A percentile compares a stretch with the other conserved stretches of the same genome.
phyloP scores from a whole-genome alignment of 225 moss, liverwort and hornwort genomes.

The Thuidium tamariscinum region DNA sequence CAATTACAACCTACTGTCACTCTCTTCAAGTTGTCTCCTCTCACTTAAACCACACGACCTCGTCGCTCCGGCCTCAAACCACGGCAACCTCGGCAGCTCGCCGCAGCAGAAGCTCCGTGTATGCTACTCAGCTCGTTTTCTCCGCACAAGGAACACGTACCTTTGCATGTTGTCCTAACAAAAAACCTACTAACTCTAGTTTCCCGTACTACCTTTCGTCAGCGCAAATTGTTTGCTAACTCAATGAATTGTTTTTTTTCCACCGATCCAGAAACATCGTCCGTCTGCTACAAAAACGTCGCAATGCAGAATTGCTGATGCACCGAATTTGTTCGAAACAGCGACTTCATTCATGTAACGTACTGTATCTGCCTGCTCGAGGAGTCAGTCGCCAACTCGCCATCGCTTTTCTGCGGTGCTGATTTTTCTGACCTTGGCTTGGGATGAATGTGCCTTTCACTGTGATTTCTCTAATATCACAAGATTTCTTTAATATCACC shows the following conservation, averaged over 20 bases:
- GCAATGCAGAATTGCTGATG: not conserved
- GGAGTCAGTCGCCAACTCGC: not conserved
- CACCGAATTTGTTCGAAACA: not conserved
- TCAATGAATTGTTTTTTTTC: not conserved
- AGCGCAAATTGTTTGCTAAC: not conserved
- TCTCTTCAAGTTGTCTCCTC: not conserved
- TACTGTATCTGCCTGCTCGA: not conserved
- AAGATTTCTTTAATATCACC: not conserved
- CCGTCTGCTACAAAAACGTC: not conserved
- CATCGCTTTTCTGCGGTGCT: not conserved
- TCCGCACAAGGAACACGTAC: not conserved
- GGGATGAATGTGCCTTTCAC: not conserved
- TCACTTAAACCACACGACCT: not conserved
- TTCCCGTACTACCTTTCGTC: not conserved
- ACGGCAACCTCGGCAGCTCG: not conserved
- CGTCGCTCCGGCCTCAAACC: not conserved
- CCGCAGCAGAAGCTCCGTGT: not conserved
- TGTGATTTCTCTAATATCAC: not conserved
- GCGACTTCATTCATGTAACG: not conserved
- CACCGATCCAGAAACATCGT: not conserved
- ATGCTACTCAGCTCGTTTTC: not conserved
- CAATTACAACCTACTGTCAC: not conserved
- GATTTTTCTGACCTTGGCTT: not conserved
- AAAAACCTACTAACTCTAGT: not conserved
- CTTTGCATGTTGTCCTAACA: not conserved